phyloP scores from a whole-genome alignment of 2,329 filamentous ascomycete genomes.

The Paecilomyces dactylethromorphus region DNA sequence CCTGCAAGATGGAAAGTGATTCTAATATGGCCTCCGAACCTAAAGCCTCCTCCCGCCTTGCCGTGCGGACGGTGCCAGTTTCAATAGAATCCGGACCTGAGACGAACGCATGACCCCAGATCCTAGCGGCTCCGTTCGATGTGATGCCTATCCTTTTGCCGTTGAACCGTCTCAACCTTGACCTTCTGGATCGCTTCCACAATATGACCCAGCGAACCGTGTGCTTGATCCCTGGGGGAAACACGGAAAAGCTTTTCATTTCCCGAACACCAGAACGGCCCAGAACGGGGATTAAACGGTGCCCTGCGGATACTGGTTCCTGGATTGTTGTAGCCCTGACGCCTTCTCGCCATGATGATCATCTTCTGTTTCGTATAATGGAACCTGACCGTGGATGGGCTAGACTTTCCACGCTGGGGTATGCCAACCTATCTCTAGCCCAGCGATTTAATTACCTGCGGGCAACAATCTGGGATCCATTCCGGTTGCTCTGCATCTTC shows the following conservation, averaged over 20 bases:
- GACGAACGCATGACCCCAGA: constrained; percentile 1
- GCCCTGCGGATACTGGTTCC: neutral
- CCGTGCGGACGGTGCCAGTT: neutral
- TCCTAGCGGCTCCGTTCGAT: neutral
- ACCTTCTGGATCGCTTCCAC: neutral
- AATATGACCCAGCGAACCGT: neutral
- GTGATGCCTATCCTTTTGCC: neutral
- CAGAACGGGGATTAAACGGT: neutral
- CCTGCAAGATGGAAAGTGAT: neutral
- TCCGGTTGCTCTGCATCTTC: neutral
- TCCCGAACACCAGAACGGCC: neutral
- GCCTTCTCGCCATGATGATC: neutral
- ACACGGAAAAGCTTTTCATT: neutral
- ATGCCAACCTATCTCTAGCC: neutral
- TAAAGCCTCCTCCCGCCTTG: neutral
- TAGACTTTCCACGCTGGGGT: neutral
- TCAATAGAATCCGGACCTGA: neutral
- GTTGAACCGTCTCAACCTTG: neutral
- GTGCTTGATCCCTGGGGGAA: neutral
- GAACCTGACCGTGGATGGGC: neutral
- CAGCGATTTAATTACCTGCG: neutral
- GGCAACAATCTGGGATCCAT: neutral
- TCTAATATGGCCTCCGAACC: neutral
- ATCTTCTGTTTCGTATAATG: neutral
- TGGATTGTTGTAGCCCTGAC: neutral